These are phyloP conservation scores for Xylaria cubensis DNA, from an alignment of 495 filamentous ascomycete species.

Conservation along the genomic window DNA sequence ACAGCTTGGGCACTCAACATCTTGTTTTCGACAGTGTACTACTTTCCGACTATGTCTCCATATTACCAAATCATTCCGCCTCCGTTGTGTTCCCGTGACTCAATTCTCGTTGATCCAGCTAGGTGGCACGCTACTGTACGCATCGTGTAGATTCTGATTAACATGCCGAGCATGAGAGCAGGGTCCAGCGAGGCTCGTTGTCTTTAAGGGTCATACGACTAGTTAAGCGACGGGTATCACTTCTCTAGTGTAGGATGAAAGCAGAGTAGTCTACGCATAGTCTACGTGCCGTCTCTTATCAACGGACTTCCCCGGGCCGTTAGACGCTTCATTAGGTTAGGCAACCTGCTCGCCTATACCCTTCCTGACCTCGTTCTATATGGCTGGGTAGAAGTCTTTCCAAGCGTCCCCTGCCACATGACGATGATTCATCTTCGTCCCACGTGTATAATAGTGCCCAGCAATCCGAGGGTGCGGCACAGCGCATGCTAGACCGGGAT, in stretches of 20 bases:
- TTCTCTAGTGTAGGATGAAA: neutral
- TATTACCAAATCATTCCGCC: neutral
- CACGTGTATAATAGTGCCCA: constrained; percentile 9
- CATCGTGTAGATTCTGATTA: neutral
- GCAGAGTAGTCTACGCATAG: neutral
- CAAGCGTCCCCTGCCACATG: constrained; percentile 4
- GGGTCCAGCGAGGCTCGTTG: neutral
- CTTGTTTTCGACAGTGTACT: neutral
- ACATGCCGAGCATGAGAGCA: neutral
- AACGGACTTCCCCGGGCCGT: neutral
- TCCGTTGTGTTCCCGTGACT: constrained; percentile 1
- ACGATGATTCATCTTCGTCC: neutral
- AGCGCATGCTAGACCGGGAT: constrained; percentile 23
- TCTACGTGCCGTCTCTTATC: neutral
- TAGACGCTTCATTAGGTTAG: neutral
- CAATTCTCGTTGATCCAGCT: constrained; percentile 1
- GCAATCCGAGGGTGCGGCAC: constrained; percentile 20
- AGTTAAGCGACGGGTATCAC: constrained; percentile 2
- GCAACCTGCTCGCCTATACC: neutral
- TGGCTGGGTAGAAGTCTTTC: neutral
- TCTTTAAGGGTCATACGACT: neutral
- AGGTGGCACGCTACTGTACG: constrained; percentile 4
- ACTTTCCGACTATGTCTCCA: neutral
- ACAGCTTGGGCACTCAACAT: neutral
- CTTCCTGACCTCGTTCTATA: neutral